Base-by-base conservation (phyloP, 1,284 basidiomycete species). In the Ustilago trichophora region DNA sequence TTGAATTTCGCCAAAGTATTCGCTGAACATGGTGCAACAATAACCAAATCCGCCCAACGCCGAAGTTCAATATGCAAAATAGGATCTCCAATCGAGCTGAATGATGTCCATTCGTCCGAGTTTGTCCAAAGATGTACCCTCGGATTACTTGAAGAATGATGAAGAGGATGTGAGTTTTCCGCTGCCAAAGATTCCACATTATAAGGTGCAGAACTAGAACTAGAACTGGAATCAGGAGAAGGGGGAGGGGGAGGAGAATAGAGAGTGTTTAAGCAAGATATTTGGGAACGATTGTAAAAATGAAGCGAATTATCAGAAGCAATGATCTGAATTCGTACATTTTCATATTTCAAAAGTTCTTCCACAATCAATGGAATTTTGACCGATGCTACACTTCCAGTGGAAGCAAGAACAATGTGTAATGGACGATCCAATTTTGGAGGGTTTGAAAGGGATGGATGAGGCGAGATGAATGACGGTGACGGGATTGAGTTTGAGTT, bases 1-100 rank as follows among this genome's bases (percentile, higher is more conserved):
- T 91, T 89, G 41, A 98, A 90, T 83, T 98, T 98, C 8, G 93
- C 88, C 7, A 98, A 85, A 2, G 93, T 95, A 81, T 98, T 97
- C 10, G 95, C 95, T 0, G 92, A 93, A 76, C 92, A 95, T 0
- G 96, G 96, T 0, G 93, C 93, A 35, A 98, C 86, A 34, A 98
- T 87, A 34, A 98, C 92, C 22, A 97, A 82, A 78, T 98, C 94
- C 19, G 94, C 93, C 95, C 95, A 98, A 44, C 95, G 86, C 6
- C 95, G 86, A 0, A 98, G 87, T 84, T 77, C 93, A 52, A 98
- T 98, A 81, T 98, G 95, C 34, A 98, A 84, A 54, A 98, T 95
- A 0, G 94, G 91, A 76, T 98, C 91, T 0, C 93, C 91, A 35
- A 95, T 87, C 62, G 86, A 86, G 67, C 86, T 89, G 81, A 87